Conservation (phyloP, 352 stramenopile species). For the Globisporangium camurandrum region DNA sequence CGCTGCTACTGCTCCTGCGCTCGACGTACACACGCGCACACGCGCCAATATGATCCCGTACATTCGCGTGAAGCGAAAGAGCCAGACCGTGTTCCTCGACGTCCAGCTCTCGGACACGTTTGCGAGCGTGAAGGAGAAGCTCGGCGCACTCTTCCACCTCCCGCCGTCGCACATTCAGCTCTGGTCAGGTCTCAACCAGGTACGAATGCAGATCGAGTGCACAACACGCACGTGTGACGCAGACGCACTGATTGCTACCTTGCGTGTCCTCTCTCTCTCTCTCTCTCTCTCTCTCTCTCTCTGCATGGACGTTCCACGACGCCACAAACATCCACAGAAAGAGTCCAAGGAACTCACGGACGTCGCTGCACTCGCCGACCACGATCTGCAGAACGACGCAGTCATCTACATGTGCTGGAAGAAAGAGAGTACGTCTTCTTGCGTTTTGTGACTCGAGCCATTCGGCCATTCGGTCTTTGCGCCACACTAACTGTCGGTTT, state of each 20-base stretch:
- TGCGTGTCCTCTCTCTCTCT: neutral
- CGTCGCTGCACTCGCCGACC: conserved; percentile 68
- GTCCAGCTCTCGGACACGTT: conserved; percentile 76
- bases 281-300: neutral
- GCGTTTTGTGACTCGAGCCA: neutral
- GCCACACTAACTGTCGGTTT: no score
- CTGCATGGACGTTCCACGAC: no score
- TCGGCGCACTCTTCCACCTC: conserved; percentile 57
- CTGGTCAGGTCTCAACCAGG: conserved; percentile 60
- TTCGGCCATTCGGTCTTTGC: neutral
- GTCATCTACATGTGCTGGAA: conserved; percentile 85
- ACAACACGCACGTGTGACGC: neutral
- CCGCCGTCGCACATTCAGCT: conserved; percentile 56
- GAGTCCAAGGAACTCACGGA: conserved; percentile 74
- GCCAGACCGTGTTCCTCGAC: conserved; percentile 85
- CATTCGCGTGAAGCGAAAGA: conserved; percentile 83
- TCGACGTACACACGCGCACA: neutral
- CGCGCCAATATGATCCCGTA: conserved; percentile 45
- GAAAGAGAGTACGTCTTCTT: conserved; percentile 80
- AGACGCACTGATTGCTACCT: neutral
- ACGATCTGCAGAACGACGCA: conserved; percentile 78
- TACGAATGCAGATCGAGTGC: no score
- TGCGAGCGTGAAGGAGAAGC: conserved; percentile 74
- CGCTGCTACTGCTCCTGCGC: neutral
- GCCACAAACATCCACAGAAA: conserved; percentile 21